A percentile compares a stretch with the other conserved stretches of the same genome.
Evolutionary conservation across 1,139 yeast species (phyloP).

Genomic region (Hyphopichia burtonii): DNA sequence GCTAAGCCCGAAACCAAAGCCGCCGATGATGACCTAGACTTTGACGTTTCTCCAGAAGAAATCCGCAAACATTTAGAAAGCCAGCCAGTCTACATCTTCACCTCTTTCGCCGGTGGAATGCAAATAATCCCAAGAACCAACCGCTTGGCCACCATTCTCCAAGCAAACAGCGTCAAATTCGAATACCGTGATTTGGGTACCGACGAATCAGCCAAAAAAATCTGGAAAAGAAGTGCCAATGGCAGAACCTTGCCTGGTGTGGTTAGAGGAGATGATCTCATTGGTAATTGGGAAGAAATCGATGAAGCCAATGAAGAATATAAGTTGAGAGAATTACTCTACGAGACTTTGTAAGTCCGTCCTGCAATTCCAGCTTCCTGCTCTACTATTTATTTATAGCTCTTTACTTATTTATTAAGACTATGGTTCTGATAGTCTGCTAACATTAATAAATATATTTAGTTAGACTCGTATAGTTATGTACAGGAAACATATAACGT

Average conservation of each 20-base stretch:
- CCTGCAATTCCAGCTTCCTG: too few relatives aligned
- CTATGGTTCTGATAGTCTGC: too few relatives aligned
- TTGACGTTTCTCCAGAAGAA: constrained; percentile 46
- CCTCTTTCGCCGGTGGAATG: constrained; percentile 90
- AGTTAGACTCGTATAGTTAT: too few relatives aligned
- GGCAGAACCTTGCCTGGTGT: constrained; percentile 88
- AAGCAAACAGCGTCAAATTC: constrained; percentile 70
- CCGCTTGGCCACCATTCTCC: constrained; percentile 69
- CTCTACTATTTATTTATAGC: too few relatives aligned
- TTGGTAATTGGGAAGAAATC: constrained; percentile 78
- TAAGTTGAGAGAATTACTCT: constrained; percentile 58
- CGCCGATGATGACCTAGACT: constrained; percentile 29
- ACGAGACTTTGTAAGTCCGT: constrained; percentile 37
- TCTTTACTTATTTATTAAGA: too few relatives aligned
- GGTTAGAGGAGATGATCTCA: constrained; percentile 85
- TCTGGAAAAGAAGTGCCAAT: constrained; percentile 77
- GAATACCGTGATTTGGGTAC: constrained; percentile 81
- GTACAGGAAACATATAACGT: too few relatives aligned
- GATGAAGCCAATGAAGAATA: constrained; percentile 88
- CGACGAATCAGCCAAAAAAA: constrained; percentile 78
- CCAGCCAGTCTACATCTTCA: constrained; percentile 71
- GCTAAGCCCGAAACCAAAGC: constrained; percentile 3
- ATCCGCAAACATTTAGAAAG: constrained; percentile 45
- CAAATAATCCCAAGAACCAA: constrained; percentile 82
- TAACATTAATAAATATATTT: too few relatives aligned